Conservation (phyloP, 371 early-diverging fungal genomes). For the Mortierella sp. region DNA sequence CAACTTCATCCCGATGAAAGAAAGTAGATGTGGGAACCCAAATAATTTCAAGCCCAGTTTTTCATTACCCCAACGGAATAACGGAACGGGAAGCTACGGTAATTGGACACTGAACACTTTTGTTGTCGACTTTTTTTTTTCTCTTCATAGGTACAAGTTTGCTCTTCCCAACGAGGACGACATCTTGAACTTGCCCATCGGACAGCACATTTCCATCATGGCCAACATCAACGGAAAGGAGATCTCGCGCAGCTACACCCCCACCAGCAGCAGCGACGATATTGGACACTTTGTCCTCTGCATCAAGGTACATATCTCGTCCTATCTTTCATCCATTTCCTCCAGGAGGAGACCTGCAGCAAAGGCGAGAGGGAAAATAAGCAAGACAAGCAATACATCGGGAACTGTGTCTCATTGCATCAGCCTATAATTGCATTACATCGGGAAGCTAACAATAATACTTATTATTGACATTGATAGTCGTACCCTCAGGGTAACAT, state of each 20-base stretch:
- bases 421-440: not conserved
- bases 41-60: not conserved
- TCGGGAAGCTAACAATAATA: not conserved
- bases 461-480: constrained; percentile 55
- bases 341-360: too few species aligned
- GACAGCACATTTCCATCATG: constrained; percentile 94
- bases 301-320: constrained; percentile 79
- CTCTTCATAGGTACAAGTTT: constrained; percentile 84
- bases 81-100: not conserved
- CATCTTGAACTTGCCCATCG: constrained; percentile 90
- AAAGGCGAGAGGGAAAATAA: too few species aligned
- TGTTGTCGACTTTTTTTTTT: not conserved
- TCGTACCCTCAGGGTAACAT: constrained; percentile 90
- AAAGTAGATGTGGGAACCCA: not conserved
- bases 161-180: constrained; percentile 77
- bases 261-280: constrained; percentile 88
- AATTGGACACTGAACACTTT: not conserved
- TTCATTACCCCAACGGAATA: constrained; percentile 13
- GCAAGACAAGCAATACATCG: not conserved
- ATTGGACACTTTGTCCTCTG: constrained; percentile 91
- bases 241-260: constrained; percentile 93
- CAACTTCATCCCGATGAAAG: constrained; percentile 5
- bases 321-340: not conserved
- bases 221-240: constrained; percentile 90
- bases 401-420: not conserved